Evolutionary conservation across 495 filamentous ascomycete species (phyloP).

Genomic region (Cenococcum geophilum): DNA sequence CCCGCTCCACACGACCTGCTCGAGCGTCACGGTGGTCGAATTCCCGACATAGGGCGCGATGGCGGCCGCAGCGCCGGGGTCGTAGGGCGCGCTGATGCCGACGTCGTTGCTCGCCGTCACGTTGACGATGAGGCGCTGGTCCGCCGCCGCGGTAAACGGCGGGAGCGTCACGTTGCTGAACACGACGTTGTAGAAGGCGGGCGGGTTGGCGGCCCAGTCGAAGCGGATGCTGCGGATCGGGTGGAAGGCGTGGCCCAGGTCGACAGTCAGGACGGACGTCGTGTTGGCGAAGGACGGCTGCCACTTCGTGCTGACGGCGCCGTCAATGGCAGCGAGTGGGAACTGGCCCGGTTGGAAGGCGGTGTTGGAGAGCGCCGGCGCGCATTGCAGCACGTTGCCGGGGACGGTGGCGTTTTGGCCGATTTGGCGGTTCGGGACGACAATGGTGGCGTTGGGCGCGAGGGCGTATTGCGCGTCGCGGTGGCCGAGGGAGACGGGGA

Average conservation of each 20-base stretch:
- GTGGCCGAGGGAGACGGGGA: constrained; percentile 45
- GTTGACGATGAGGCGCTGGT: constrained; percentile 17
- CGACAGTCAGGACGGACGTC: constrained; percentile 46
- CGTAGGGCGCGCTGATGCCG: constrained; percentile 32
- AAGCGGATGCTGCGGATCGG: constrained; percentile 53
- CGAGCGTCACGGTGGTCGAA: constrained; percentile 39
- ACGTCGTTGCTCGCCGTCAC: constrained; percentile 24
- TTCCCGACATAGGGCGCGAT: constrained; percentile 38
- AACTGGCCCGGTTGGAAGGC: constrained; percentile 62
- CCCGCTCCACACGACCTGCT: constrained; percentile 32
- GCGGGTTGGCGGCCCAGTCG: constrained; percentile 62
- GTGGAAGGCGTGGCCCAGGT: constrained; percentile 36
- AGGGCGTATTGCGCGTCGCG: constrained; percentile 42
- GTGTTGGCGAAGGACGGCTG: constrained; percentile 51
- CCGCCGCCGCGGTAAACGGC: neutral
- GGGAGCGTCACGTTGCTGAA: constrained; percentile 44
- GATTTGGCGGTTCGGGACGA: constrained; percentile 54
- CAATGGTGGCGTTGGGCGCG: constrained; percentile 46
- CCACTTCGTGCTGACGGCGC: constrained; percentile 65
- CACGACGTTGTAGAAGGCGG: constrained; percentile 49
- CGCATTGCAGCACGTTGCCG: constrained; percentile 65
- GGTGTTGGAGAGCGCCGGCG: constrained; percentile 45
- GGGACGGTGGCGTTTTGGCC: constrained; percentile 40
- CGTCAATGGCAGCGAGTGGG: constrained; percentile 64
- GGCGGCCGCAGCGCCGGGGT: constrained; percentile 16